phyloP scores from a whole-genome alignment of 345 rosid genomes.

The Melaleuca alternifolia region DNA sequence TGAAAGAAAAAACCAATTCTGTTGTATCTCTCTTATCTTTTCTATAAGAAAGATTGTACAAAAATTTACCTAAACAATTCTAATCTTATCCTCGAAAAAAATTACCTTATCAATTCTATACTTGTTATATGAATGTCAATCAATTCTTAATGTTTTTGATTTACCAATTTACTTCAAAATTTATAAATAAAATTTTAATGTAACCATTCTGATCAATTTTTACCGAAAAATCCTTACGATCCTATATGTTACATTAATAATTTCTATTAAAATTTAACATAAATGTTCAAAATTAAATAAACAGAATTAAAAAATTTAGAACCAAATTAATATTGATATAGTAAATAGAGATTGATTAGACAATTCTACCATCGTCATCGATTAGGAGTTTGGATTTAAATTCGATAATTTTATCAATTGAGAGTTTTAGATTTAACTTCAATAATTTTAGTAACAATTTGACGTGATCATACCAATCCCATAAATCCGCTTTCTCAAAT shows the following conservation, averaged over 20 bases:
- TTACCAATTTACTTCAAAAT: not conserved
- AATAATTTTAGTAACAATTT: not conserved
- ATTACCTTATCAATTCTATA: accelerated
- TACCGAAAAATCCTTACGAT: not conserved
- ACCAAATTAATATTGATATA: not conserved
- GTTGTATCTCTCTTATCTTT: not conserved
- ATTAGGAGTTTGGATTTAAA: not conserved
- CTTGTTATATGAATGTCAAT: not conserved
- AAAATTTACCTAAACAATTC: not conserved
- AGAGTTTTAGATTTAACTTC: not conserved
- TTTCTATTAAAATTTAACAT: accelerated
- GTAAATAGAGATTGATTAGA: not conserved
- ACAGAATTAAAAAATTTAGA: not conserved
- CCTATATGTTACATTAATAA: not conserved
- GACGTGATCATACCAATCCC: too few relatives aligned
- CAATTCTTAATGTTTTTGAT: not conserved
- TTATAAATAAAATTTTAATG: not conserved
- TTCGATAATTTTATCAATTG: not conserved
- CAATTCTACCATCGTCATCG: not conserved
- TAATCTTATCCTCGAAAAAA: not conserved
- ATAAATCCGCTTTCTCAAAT: too few relatives aligned
- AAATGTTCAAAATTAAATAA: not conserved
- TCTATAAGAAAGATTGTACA: not conserved
- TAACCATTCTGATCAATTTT: not conserved
- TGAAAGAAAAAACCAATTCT: not conserved